Evolutionary conservation across 2,329 filamentous ascomycete species (phyloP).

Genomic region (Claviceps sorghi): DNA sequence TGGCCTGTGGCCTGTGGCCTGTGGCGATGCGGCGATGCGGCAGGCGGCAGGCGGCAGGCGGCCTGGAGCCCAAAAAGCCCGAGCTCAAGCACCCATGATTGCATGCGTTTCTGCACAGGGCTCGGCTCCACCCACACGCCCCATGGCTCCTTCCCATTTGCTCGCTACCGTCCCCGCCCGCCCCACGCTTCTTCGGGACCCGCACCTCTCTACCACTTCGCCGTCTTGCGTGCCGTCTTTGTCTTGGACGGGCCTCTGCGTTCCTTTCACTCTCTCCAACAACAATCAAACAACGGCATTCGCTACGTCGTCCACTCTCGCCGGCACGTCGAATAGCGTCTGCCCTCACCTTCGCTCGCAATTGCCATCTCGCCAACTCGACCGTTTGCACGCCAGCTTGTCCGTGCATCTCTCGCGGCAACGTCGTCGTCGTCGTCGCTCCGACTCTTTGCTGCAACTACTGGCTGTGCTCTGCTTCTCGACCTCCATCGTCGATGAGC

Average conservation of each 20-base stretch:
- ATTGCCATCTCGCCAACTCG: background rate
- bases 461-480: background rate
- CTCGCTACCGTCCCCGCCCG: background rate
- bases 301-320: background rate
- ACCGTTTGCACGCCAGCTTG: background rate
- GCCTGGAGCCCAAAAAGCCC: background rate
- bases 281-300: constrained; percentile 4
- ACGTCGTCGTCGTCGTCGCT: background rate
- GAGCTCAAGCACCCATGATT: background rate
- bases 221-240: background rate
- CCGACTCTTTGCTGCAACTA: background rate
- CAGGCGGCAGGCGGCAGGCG: too few relatives aligned
- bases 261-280: constrained; percentile 3
- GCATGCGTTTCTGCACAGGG: background rate
- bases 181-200: background rate
- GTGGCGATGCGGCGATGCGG: too few relatives aligned
- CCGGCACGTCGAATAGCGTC: background rate
- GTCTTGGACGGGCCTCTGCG: background rate
- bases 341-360: background rate
- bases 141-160: background rate
- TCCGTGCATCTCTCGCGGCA: background rate
- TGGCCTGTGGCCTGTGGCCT: too few relatives aligned
- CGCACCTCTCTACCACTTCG: background rate
- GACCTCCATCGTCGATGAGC: background rate
- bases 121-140: background rate